These are phyloP conservation scores for Bipolaris cookei DNA, from an alignment of 2,329 filamentous ascomycete genomes.

Conservation along the genomic window DNA sequence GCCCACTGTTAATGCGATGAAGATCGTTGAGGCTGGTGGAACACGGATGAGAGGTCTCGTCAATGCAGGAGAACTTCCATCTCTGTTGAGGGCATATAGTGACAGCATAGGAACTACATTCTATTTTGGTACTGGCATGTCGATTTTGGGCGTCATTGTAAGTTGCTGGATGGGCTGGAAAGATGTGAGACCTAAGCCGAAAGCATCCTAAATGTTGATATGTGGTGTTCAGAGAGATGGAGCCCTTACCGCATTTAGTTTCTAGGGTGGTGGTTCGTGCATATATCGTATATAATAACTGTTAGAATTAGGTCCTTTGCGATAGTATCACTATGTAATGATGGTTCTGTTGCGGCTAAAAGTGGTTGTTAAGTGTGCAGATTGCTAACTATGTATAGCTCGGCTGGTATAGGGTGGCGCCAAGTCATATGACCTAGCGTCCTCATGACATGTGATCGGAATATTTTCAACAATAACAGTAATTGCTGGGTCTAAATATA, in stretches of 20 bases:
- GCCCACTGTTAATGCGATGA: not conserved
- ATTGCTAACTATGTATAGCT: too few relatives aligned
- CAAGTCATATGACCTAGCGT: too few relatives aligned
- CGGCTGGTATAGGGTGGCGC: too few relatives aligned
- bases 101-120: not conserved
- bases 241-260: too few relatives aligned
- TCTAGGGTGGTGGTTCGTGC: not conserved
- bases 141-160: not conserved
- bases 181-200: not conserved
- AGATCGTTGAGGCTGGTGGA: not conserved
- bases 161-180: conserved; percentile 1
- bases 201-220: not conserved
- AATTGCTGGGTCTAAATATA: too few relatives aligned
- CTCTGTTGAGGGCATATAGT: not conserved
- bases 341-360: too few relatives aligned
- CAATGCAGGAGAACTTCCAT: not conserved
- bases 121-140: not conserved
- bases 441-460: too few relatives aligned
- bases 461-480: too few relatives aligned
- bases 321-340: too few relatives aligned
- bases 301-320: too few relatives aligned
- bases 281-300: not conserved
- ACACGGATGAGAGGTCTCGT: not conserved
- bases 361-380: too few relatives aligned
- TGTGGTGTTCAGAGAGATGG: too few relatives aligned